Conservation (phyloP, 148 eudicot genomes). For the Rhododendron ovatum region DNA sequence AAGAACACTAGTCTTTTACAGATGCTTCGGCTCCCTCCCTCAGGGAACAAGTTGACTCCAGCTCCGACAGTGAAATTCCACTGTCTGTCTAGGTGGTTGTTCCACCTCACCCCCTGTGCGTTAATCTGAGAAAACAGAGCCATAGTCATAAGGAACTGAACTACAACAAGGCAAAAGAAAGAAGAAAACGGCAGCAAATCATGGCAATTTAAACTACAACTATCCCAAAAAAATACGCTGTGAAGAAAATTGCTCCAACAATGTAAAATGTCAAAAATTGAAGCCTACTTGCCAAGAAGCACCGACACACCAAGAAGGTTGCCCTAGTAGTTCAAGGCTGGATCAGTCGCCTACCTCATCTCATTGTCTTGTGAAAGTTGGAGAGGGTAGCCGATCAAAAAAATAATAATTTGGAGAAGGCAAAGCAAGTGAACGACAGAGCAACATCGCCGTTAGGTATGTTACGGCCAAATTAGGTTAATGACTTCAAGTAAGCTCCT, state of each 20-base stretch:
- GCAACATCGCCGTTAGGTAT: too few relatives aligned
- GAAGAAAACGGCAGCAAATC: not conserved
- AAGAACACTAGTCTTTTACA: too few relatives aligned
- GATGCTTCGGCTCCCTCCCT: too few relatives aligned
- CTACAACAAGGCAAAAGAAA: not conserved
- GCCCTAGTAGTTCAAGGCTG: not conserved
- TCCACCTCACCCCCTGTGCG: constrained; percentile 55
- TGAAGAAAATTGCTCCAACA: not conserved
- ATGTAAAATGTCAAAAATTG: not conserved
- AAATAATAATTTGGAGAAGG: too few relatives aligned
- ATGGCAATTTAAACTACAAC: not conserved
- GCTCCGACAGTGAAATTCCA: constrained; percentile 61
- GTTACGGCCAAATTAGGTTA: not conserved
- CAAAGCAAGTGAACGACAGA: not conserved
- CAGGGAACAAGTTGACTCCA: constrained; percentile 13
- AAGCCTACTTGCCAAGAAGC: not conserved
- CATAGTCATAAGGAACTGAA: not conserved
- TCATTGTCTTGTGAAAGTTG: not conserved
- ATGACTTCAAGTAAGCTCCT: not conserved
- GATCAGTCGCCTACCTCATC: not conserved
- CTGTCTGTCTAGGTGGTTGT: constrained; percentile 79
- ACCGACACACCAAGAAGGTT: not conserved
- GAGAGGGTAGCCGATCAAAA: too few relatives aligned
- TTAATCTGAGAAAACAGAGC: constrained; percentile 44
- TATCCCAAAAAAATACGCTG: not conserved